Conservation (phyloP, 495 filamentous ascomycete species). For the Pyrenula aspistea region DNA sequence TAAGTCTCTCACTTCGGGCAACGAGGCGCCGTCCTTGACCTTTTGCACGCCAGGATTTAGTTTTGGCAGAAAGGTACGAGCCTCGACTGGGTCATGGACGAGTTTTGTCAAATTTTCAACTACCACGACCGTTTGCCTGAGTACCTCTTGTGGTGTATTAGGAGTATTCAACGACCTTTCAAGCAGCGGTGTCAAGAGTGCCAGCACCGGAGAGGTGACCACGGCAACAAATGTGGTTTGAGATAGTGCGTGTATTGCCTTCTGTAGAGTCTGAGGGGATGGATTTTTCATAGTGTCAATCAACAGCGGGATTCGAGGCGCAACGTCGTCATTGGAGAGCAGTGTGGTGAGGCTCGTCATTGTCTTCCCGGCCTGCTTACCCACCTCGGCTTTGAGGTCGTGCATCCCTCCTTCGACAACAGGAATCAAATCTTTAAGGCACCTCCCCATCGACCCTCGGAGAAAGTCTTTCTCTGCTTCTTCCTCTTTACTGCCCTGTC, state of each 20-base stretch:
- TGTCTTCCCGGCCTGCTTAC: constrained; percentile 77
- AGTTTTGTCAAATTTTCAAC: constrained; percentile 98
- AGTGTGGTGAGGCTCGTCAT: constrained; percentile 86
- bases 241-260: constrained; percentile 92
- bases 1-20: constrained; percentile 89
- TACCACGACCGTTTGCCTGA: constrained; percentile 93
- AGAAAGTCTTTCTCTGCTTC: constrained; percentile 77
- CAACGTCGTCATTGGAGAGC: constrained; percentile 93
- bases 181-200: constrained; percentile 90
- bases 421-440: constrained; percentile 81
- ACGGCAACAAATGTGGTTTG: constrained; percentile 98
- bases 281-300: constrained; percentile 94
- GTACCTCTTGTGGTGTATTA: constrained; percentile 80
- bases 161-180: constrained; percentile 88
- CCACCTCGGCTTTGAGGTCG: constrained; percentile 83
- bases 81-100: constrained; percentile 94
- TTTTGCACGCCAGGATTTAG: constrained; percentile 86
- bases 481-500: constrained; percentile 64
- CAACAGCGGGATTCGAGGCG: constrained; percentile 81
- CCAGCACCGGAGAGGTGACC: constrained; percentile 94
- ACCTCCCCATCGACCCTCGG: constrained; percentile 83
- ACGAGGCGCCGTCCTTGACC: constrained; percentile 76
- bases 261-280: constrained; percentile 74
- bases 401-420: constrained; percentile 91
- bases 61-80: constrained; percentile 90